A percentile compares a stretch with the other conserved stretches of the same genome.
Evolutionary conservation across 108 stramenopile species (phyloP).

Genomic region (Chaetoceros tenuissimus): DNA sequence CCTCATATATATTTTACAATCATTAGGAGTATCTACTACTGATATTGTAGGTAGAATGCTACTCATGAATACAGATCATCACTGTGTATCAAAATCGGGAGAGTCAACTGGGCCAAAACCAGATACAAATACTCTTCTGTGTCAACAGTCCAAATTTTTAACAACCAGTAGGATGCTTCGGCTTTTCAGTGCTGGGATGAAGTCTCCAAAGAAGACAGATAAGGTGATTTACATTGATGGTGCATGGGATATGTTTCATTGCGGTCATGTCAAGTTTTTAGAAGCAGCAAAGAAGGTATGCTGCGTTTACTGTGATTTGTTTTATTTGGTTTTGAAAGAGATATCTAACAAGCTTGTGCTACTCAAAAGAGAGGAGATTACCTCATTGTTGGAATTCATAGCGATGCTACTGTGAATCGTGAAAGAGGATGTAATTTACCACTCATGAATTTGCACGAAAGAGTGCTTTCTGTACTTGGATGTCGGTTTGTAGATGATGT

Average conservation of each 20-base stretch:
- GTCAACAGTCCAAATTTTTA: conserved; percentile 81
- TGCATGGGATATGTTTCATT: conserved; percentile 98
- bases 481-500: conserved; percentile 94
- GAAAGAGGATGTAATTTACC: conserved; percentile 66
- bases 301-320: background rate
- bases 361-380: conserved; percentile 94
- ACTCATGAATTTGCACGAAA: conserved; percentile 94
- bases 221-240: conserved; percentile 96
- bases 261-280: conserved; percentile 90
- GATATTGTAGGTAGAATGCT: conserved; percentile 99
- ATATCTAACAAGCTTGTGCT: conserved; percentile 16
- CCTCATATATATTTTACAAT: background rate
- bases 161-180: conserved; percentile 89
- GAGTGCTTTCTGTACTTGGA: conserved; percentile 88
- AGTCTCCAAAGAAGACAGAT: conserved; percentile 76
- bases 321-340: conserved; percentile 1
- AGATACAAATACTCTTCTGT: conserved; percentile 17
- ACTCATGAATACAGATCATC: conserved; percentile 86
- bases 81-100: conserved; percentile 18
- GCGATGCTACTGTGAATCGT: conserved; percentile 89
- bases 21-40: conserved; percentile 86
- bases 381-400: conserved; percentile 96
- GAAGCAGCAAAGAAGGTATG: conserved; percentile 71
- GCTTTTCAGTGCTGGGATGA: conserved; percentile 82
- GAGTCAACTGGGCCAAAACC: conserved; percentile 4